Evolutionary conservation across 495 filamentous ascomycete genomes (phyloP).

Genomic region (Podospora didyma): DNA sequence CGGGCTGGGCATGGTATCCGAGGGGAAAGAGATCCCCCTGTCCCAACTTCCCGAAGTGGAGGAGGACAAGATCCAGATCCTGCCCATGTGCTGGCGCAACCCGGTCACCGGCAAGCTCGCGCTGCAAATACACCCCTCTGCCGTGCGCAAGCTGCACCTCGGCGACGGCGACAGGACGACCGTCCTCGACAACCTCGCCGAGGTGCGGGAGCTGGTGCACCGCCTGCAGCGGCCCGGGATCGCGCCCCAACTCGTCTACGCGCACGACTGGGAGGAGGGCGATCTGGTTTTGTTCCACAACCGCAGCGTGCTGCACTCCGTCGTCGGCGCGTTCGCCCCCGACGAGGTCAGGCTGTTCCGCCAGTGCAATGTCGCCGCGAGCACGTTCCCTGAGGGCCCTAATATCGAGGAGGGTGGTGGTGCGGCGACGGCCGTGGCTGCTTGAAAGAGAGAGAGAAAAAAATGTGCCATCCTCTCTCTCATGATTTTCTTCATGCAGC

Average conservation of each 20-base stretch:
- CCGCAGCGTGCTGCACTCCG: constrained; percentile 64
- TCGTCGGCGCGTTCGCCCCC: constrained; percentile 67
- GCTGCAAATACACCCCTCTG: constrained; percentile 67
- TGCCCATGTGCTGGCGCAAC: constrained; percentile 72
- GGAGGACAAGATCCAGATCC: constrained; percentile 58
- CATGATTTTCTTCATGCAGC: no score
- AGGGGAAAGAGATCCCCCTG: constrained; percentile 52
- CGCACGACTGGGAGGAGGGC: constrained; percentile 71
- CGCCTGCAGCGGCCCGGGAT: constrained; percentile 68
- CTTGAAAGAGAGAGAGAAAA: no score
- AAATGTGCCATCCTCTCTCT: no score
- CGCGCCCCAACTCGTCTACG: constrained; percentile 60
- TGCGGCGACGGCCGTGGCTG: constrained; percentile 10
- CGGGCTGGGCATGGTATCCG: constrained; percentile 62
- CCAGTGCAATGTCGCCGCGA: constrained; percentile 71
- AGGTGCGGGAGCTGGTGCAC: constrained; percentile 64
- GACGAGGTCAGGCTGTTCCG: constrained; percentile 69
- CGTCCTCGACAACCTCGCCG: constrained; percentile 58
- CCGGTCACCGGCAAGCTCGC: constrained; percentile 62
- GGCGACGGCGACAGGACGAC: constrained; percentile 59
- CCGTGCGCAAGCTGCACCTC: constrained; percentile 60
- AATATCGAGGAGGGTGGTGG: constrained; percentile 6
- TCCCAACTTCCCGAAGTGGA: constrained; percentile 60
- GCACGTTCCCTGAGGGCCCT: constrained; percentile 48
- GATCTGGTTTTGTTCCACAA: constrained; percentile 74